Percentiles rank a stretch among this genome's conserved stretches.
Evolutionary conservation across 768 basidiomycete species (phyloP).

Genomic region (Scleroderma citrinum): DNA sequence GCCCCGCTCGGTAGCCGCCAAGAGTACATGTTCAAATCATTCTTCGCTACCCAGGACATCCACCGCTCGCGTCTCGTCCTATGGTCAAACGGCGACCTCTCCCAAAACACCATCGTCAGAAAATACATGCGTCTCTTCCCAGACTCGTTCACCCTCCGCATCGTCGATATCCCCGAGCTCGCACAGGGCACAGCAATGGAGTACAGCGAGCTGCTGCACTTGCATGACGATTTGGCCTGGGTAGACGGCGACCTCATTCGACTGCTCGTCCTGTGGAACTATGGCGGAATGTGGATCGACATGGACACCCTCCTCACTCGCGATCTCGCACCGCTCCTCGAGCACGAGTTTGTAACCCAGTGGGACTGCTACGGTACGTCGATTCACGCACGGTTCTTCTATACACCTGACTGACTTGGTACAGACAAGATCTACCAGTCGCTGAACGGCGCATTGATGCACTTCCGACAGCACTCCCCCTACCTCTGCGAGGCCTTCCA

Average conservation of each 20-base stretch:
- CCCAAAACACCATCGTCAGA: conserved; percentile 48
- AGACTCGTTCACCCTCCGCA: conserved; percentile 58
- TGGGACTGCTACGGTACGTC: conserved; percentile 94
- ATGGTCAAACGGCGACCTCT: conserved; percentile 87
- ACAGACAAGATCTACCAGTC: conserved; percentile 69
- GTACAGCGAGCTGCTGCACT: conserved; percentile 50
- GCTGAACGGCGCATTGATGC: conserved; percentile 93
- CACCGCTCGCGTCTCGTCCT: conserved; percentile 64
- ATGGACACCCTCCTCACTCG: conserved; percentile 93
- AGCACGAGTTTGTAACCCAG: conserved; percentile 95
- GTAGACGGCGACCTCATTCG: conserved; percentile 92
- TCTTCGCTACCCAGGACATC: conserved; percentile 86
- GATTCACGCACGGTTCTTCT: background rate
- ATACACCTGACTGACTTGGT: conserved; percentile 4
- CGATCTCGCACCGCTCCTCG: conserved; percentile 77
- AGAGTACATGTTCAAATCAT: conserved; percentile 85
- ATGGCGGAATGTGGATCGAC: conserved; percentile 94
- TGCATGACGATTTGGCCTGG: conserved; percentile 80
- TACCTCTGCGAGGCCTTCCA: conserved; percentile 97
- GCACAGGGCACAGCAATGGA: conserved; percentile 76
- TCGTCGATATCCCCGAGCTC: conserved; percentile 62
- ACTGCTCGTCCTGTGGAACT: conserved; percentile 79
- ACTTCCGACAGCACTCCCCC: conserved; percentile 83
- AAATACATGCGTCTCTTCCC: conserved; percentile 61
- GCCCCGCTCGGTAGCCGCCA: conserved; percentile 73